Evolutionary conservation across 208 protist species (phyloP), one percentile per base, ranked within the genome.

Genomic region (Crithidia fasciculata): DNA sequence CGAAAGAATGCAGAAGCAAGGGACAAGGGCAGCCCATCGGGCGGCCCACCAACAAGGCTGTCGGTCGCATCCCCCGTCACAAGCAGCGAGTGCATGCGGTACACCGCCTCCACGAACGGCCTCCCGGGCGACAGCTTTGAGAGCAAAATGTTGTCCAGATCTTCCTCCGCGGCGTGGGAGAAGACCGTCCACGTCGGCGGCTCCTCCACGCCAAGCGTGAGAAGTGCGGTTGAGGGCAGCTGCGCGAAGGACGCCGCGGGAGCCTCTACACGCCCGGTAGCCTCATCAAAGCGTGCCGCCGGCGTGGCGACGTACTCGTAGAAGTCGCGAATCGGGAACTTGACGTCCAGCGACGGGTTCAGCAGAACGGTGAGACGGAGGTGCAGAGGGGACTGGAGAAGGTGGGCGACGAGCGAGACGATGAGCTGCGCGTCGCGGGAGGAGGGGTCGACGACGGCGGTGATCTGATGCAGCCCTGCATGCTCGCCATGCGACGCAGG

Each of bases 71-170:
- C 74, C 44, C 95, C 95, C n/a, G 95, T 84, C 12, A 98, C 72
- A 55, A 98, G 77, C 15, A 99, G 65, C 36, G 92, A 83, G 57
- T 97, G 84, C n/a, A 99, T 87, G 57, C 86, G 74, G 82, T 97
- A 99, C 8, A 76, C 74, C 4, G 95, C 95, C 10, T 68, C 67
- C 18, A 98, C 70, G 10, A 76, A 78, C 5, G 59, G 66, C 16
- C 78, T 72, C 5, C 76, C 61, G 15, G 49, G 75, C 28, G 80
- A 81, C 16, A 90, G 91, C 59, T 66, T 80, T 0, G 76, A 82
- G 2, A 99, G 92, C n/a, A 91, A 72, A 67, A 99, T 92, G 84
- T 99, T 99, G 85, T 99, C 98, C 45, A 99, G 77, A 77, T 99
- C 98, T 66, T 95, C 80, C 68, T 86, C 78, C 2, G 96, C 85